Base-by-base conservation (phyloP, 768 basidiomycete genomes). In the Stropharia rugosoannulata region DNA sequence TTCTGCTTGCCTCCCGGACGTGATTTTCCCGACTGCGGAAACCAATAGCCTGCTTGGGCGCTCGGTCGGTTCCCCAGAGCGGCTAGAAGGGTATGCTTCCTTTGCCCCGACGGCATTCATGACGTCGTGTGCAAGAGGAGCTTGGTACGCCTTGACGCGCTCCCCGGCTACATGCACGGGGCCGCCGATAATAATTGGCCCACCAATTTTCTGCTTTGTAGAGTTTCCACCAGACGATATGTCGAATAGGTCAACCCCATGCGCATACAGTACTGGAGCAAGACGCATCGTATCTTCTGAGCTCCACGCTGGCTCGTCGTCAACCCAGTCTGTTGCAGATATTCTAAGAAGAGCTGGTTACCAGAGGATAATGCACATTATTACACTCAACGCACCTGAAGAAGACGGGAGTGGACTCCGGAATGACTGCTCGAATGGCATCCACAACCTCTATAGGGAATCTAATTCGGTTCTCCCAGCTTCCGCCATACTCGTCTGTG, bases 171-270 rank as follows among this genome's bases (percentile, higher is more conserved):
- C n/a, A 22, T 18, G 22, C 10, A 27, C 72, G 70, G 18, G 54
- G 47, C 15, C 25, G 11, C 32, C 29, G 25, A 48, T 29, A 12
- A 48, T 27, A 5, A 45, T 18, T 2, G 25, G 47, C 10, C 47
- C 47, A 8, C 68, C 67, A 22, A 77, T 62, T 44, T 71, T 70
- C 56, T 82, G 81, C 42, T 64, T 62, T 1, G 76, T 66, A 56
- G 77, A 72, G 49, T 78, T 82, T 1, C 90, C 92, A 4, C 84
- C 89, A 0, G 78, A 77, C 4, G 85, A 87, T 35, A 89, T 80
- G 60, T 93, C 91, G 43, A 93, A 69, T 32, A 93, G 73, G 67
- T 93, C 92, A 49, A 93, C 80, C 4, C 89, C 89, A 39, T 83
- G 78, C 15, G 81, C 77, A 15, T 75, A 75, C n/a, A 93, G 77